These are phyloP conservation scores for Rosa chinensis DNA, from an alignment of 306 rosid genomes.

Conservation along the genomic window DNA sequence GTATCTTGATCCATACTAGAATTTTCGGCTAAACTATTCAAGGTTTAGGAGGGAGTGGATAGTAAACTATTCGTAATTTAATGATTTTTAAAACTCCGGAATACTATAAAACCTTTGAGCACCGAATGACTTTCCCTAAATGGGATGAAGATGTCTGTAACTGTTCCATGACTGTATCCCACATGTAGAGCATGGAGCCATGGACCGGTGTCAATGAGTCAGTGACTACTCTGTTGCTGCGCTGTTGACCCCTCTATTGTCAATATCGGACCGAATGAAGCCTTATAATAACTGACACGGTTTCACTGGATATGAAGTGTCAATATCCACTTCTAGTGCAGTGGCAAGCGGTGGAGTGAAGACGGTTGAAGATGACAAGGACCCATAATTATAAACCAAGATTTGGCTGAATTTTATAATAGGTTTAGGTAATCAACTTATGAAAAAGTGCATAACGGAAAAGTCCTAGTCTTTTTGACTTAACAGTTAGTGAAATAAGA, in stretches of 20 bases:
- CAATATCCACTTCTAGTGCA: background rate
- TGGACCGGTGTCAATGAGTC: background rate
- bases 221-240: background rate
- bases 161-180: background rate
- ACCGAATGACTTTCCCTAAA: background rate
- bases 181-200: background rate
- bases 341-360: constrained; percentile 6
- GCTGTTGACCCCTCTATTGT: background rate
- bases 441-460: constrained; percentile 31
- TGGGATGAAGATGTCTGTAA: background rate
- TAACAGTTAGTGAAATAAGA: constrained; percentile 3
- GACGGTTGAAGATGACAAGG: constrained; percentile 2
- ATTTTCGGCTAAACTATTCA: too few species aligned
- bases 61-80: too few species aligned
- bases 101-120: background rate
- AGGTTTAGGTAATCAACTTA: constrained; percentile 37
- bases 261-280: background rate
- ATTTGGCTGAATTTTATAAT: background rate
- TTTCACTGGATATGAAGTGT: background rate
- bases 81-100: too few species aligned
- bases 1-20: too few species aligned
- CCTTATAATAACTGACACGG: background rate
- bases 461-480: constrained; percentile 13
- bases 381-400: background rate
- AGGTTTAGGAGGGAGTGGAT: too few species aligned